Percentiles rank a stretch among this genome's conserved stretches.
These are phyloP conservation scores for Aspergillus sp. DNA, from an alignment of 2,329 filamentous ascomycete species.

Conservation along the genomic window DNA sequence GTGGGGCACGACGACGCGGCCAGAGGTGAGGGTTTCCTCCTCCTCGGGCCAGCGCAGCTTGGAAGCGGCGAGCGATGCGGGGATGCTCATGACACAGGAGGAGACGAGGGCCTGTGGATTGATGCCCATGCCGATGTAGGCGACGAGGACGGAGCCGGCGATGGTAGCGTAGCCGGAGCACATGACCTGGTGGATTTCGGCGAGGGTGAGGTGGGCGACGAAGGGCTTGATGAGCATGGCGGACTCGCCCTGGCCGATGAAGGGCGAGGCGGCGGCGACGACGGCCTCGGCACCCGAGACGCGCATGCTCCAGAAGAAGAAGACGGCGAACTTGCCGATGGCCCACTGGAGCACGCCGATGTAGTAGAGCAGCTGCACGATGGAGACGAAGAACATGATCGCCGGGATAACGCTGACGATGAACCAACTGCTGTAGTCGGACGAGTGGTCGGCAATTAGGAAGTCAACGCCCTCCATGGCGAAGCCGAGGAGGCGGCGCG, in stretches of 20 bases:
- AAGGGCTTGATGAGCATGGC: slow-evolving; percentile 90
- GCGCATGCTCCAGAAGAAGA: slow-evolving; percentile 87
- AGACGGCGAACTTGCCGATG: slow-evolving; percentile 78
- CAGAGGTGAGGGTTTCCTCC: slow-evolving; percentile 80
- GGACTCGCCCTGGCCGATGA: slow-evolving; percentile 91
- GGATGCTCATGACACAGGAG: slow-evolving; percentile 94
- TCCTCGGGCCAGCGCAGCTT: slow-evolving; percentile 88
- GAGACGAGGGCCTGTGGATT: slow-evolving; percentile 84
- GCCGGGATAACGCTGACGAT: slow-evolving; percentile 77
- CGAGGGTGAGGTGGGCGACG: slow-evolving; percentile 77
- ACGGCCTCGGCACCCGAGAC: slow-evolving; percentile 93
- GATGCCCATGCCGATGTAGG: slow-evolving; percentile 80
- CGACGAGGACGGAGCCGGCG: slow-evolving; percentile 80
- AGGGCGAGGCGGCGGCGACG: slow-evolving; percentile 86
- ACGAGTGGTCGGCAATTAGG: slow-evolving; percentile 56
- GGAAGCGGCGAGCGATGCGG: slow-evolving; percentile 82
- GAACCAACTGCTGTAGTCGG: slow-evolving; percentile 61
- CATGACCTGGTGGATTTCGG: slow-evolving; percentile 91
- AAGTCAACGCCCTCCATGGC: slow-evolving; percentile 72
- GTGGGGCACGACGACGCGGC: slow-evolving; percentile 76
- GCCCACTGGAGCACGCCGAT: slow-evolving; percentile 84
- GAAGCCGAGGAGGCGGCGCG: slow-evolving; percentile 72
- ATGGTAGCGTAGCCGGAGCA: slow-evolving; percentile 91
- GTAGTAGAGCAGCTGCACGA: slow-evolving; percentile 86
- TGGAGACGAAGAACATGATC: slow-evolving; percentile 92